phyloP scores from a whole-genome alignment of 208 protist species.

The Trypanosoma vivax region DNA sequence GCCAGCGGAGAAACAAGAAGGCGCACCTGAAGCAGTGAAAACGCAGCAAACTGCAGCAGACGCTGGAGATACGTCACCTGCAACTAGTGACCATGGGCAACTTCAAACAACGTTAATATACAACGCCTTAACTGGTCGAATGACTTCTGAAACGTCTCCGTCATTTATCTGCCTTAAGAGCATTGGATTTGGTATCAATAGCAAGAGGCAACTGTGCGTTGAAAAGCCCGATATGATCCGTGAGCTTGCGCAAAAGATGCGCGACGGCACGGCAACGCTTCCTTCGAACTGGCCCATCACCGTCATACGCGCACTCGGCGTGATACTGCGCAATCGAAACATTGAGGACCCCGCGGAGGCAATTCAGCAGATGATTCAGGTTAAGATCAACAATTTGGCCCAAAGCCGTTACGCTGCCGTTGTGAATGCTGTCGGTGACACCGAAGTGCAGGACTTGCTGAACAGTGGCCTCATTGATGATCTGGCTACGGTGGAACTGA shows the following conservation, averaged over 20 bases:
- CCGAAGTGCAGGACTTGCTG: slow-evolving; percentile 12
- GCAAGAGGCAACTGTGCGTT: slow-evolving; percentile 56
- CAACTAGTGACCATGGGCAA: too few relatives aligned
- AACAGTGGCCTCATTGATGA: background rate
- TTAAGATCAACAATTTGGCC: slow-evolving; percentile 71
- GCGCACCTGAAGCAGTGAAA: slow-evolving; percentile 1
- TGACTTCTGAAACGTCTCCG: slow-evolving; percentile 65
- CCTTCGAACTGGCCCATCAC: slow-evolving; percentile 68
- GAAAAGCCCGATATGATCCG: slow-evolving; percentile 52
- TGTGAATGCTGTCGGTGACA: slow-evolving; percentile 33
- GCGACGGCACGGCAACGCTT: slow-evolving; percentile 41
- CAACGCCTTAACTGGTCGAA: slow-evolving; percentile 79
- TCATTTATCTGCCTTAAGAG: slow-evolving; percentile 47
- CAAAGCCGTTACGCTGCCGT: slow-evolving; percentile 70
- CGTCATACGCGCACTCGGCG: slow-evolving; percentile 46
- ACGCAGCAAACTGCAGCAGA: background rate
- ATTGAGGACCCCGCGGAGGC: slow-evolving; percentile 70
- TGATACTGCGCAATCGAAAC: slow-evolving; percentile 45
- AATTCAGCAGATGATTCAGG: slow-evolving; percentile 71
- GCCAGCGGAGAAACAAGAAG: background rate
- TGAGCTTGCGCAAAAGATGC: slow-evolving; percentile 52
- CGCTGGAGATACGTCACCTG: too few relatives aligned
- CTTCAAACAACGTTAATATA: slow-evolving; percentile 49
- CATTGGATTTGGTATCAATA: slow-evolving; percentile 78
- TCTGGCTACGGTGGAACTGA: slow-evolving; percentile 43